phyloP scores from a whole-genome alignment of 2,329 filamentous ascomycete genomes.

The Lasiodiplodia gonubiensis region DNA sequence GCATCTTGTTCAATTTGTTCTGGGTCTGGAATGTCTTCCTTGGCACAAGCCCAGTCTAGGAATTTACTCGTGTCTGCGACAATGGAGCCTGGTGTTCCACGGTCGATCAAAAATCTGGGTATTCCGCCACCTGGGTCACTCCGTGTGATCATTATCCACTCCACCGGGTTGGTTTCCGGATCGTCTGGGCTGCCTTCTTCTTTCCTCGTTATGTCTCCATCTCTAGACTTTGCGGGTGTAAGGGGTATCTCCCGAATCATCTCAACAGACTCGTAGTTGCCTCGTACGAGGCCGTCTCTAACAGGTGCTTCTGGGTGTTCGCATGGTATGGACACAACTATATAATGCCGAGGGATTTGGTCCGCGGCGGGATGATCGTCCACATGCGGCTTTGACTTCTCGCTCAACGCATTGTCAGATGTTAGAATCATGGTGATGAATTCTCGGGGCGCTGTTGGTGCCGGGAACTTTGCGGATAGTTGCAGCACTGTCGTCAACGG shows the following conservation, averaged over 20 bases:
- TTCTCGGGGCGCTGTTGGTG: conserved; percentile 84
- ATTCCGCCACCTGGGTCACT: conserved; percentile 89
- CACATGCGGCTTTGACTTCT: conserved; percentile 46
- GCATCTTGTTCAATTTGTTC: conserved; percentile 39
- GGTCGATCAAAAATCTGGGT: conserved; percentile 88
- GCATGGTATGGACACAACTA: conserved; percentile 87
- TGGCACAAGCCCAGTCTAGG: conserved; percentile 73
- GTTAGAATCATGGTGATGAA: conserved; percentile 82
- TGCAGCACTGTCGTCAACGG: conserved; percentile 69
- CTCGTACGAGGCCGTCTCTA: conserved; percentile 76
- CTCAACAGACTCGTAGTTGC: conserved; percentile 90
- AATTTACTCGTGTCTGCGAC: conserved; percentile 81
- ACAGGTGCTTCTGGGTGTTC: conserved; percentile 74
- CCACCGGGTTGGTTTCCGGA: conserved; percentile 68
- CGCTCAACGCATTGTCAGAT: conserved; percentile 60
- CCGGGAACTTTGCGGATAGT: conserved; percentile 86
- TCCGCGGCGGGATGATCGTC: conserved; percentile 40
- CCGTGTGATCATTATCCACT: conserved; percentile 92
- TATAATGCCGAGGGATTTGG: conserved; percentile 69
- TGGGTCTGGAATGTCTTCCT: conserved; percentile 49
- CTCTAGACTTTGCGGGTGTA: conserved; percentile 47
- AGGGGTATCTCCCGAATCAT: conserved; percentile 82
- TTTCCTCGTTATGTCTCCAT: conserved; percentile 41
- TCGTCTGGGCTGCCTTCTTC: conserved; percentile 43
- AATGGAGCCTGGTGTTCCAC: conserved; percentile 82